phyloP scores from a whole-genome alignment of 768 basidiomycete species.

The Naganishia antarctica region DNA sequence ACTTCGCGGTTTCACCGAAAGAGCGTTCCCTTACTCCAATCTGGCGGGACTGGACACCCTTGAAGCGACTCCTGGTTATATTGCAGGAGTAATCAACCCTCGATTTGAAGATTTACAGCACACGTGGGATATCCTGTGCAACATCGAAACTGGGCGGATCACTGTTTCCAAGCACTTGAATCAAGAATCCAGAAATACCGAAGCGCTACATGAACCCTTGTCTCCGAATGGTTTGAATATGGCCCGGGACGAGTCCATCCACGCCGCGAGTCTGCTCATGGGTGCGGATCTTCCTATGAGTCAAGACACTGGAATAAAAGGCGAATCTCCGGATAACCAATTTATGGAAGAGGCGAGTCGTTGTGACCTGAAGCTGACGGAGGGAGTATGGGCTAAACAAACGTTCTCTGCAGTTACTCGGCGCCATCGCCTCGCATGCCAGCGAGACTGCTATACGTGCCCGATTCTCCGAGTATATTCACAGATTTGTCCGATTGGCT shows the following conservation, averaged over 20 bases:
- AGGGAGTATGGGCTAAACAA: not conserved
- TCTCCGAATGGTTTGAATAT: not conserved
- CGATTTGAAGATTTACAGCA: constrained; percentile 80
- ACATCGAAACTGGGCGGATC: constrained; percentile 79
- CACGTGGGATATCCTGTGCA: constrained; percentile 86
- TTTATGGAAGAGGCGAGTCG: constrained; percentile 89
- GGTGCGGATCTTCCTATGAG: constrained; percentile 22
- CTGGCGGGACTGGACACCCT: constrained; percentile 75
- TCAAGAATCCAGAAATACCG: not conserved
- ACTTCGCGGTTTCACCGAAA: constrained; percentile 78
- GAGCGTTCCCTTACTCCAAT: constrained; percentile 93
- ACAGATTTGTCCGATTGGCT: constrained; percentile 79
- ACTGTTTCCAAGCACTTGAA: constrained; percentile 78
- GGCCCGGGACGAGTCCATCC: not conserved
- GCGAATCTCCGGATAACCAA: constrained; percentile 65
- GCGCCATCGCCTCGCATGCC: constrained; percentile 84
- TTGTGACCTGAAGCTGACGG: not conserved
- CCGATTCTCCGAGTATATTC: constrained; percentile 82
- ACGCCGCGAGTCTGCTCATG: not conserved
- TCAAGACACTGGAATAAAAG: constrained; percentile 49
- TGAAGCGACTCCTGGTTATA: constrained; percentile 78
- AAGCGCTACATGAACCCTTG: constrained; percentile 30
- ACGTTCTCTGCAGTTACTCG: constrained; percentile 59
- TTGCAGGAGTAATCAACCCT: constrained; percentile 95
- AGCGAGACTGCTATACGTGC: constrained; percentile 82